These are phyloP conservation scores for Mycena capillaripes DNA, from an alignment of 768 basidiomycete species.

Conservation along the genomic window DNA sequence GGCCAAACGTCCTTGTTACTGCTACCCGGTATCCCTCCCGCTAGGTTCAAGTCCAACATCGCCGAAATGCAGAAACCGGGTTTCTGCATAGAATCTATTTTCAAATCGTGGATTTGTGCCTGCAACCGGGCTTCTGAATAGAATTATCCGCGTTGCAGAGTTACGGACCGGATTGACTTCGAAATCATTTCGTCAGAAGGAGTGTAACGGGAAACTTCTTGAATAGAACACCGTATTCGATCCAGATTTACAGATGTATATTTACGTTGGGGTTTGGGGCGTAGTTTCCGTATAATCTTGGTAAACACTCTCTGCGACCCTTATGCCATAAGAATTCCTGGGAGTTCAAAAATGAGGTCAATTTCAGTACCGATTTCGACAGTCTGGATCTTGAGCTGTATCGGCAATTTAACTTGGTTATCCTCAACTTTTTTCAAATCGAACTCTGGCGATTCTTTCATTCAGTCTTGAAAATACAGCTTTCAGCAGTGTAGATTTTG, in stretches of 20 bases:
- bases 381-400: background rate
- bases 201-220: background rate
- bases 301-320: background rate
- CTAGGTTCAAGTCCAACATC: no score
- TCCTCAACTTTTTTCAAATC: background rate
- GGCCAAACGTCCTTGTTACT: no score
- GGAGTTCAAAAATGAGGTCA: background rate
- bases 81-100: no score
- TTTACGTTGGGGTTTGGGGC: no score
- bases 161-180: background rate
- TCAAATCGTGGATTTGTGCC: no score
- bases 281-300: background rate
- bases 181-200: background rate
- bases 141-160: no score
- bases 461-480: no score
- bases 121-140: no score
- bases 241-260: no score
- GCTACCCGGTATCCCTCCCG: no score
- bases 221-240: background rate
- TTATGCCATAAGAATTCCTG: background rate
- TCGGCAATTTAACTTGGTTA: background rate
- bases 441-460: background rate
- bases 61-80: no score
- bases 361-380: background rate
- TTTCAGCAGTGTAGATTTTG: background rate